These are phyloP conservation scores for Myriangium duriaei DNA, from an alignment of 2,329 filamentous ascomycete genomes.

Conservation along the genomic window DNA sequence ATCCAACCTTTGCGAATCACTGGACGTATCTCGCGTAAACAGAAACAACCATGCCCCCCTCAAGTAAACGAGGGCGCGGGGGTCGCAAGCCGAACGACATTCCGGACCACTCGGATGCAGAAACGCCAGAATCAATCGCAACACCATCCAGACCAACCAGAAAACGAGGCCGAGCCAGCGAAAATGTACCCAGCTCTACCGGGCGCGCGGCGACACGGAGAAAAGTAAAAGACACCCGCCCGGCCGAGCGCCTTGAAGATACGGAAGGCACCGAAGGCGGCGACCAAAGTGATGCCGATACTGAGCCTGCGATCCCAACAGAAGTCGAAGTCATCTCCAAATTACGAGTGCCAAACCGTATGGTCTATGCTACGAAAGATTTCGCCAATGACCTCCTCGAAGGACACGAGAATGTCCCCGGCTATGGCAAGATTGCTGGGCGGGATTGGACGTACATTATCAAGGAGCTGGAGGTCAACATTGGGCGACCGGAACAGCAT, in stretches of 20 bases:
- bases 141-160: slow-evolving; percentile 37
- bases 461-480: slow-evolving; percentile 60
- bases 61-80: slow-evolving; percentile 10
- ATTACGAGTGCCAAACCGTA: slow-evolving; percentile 32
- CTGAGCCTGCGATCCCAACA: slow-evolving; percentile 24
- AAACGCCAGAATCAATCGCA: slow-evolving; percentile 34
- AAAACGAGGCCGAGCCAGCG: slow-evolving; percentile 28
- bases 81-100: slow-evolving; percentile 12
- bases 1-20: not conserved
- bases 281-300: slow-evolving; percentile 26
- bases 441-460: slow-evolving; percentile 79
- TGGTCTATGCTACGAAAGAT: slow-evolving; percentile 44
- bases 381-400: slow-evolving; percentile 42
- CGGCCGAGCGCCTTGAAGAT: slow-evolving; percentile 22
- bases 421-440: slow-evolving; percentile 72
- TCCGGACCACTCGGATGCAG: slow-evolving; percentile 25
- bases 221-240: slow-evolving; percentile 23
- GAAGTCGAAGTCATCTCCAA: slow-evolving; percentile 33
- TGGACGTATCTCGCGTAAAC: too few species aligned
- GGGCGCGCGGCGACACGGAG: slow-evolving; percentile 17
- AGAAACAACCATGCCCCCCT: slow-evolving; percentile 12
- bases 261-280: slow-evolving; percentile 27
- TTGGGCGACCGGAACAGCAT: slow-evolving; percentile 48
- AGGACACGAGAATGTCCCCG: slow-evolving; percentile 36
- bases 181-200: slow-evolving; percentile 13